Evolutionary conservation across 2,329 filamentous ascomycete species (phyloP).

Genomic region (Trichoderma oligosporum): DNA sequence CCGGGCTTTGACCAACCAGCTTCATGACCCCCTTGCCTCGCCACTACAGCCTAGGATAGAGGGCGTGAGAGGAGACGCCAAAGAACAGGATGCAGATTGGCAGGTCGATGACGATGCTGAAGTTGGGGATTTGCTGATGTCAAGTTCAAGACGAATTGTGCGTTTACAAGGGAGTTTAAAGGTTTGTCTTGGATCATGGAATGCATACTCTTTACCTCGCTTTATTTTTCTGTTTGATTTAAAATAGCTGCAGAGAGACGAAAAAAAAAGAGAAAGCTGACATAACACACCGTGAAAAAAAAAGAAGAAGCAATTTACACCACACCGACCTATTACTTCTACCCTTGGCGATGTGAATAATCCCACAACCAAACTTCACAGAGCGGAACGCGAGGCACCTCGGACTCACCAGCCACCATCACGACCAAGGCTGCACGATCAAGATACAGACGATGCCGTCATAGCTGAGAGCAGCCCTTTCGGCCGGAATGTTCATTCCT

Average conservation of each 20-base stretch:
- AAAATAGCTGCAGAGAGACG: not conserved
- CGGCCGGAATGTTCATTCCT: conserved; percentile 5
- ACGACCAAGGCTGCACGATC: not conserved
- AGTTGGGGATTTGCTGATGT: not conserved
- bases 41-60: conserved; percentile 2
- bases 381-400: conserved; percentile 9
- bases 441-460: conserved; percentile 13
- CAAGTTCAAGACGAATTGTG: not conserved
- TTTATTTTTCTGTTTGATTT: not conserved
- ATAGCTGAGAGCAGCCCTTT: conserved; percentile 21
- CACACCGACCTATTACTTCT: conserved; percentile 3
- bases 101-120: not conserved
- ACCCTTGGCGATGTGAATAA: conserved; percentile 10
- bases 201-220: not conserved
- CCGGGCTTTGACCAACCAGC: conserved; percentile 8
- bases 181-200: conserved; percentile 6
- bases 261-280: conserved; percentile 7
- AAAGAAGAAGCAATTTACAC: conserved; percentile 18
- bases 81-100: not conserved
- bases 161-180: not conserved
- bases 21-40: conserved; percentile 2
- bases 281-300: not conserved
- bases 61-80: not conserved
- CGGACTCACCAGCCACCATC: conserved; percentile 11
- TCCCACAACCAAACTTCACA: not conserved